A percentile compares a stretch with the other conserved stretches of the same genome.
These are phyloP conservation scores for Tephrocybe sp. DNA, from an alignment of 768 basidiomycete species.

Conservation along the genomic window DNA sequence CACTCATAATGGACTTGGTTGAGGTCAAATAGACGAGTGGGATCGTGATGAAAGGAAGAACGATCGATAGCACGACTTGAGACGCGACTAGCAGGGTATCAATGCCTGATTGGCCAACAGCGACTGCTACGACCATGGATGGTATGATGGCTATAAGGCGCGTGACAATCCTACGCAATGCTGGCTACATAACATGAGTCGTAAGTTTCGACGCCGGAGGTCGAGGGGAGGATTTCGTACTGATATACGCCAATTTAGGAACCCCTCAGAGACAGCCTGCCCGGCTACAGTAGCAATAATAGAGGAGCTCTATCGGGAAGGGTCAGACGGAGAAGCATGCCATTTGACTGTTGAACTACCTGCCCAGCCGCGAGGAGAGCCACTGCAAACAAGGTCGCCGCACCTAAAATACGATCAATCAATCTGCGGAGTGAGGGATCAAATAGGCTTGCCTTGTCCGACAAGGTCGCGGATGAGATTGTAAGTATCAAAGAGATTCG, in stretches of 20 bases:
- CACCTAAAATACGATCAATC: conserved; percentile 43
- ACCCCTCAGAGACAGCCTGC: conserved; percentile 88
- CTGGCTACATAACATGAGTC: conserved; percentile 42
- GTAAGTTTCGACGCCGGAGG: not conserved
- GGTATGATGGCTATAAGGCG: conserved; percentile 81
- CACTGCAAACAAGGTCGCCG: conserved; percentile 85
- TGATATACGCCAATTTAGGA: conserved; percentile 82
- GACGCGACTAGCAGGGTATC: conserved; percentile 78
- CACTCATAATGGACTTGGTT: conserved; percentile 69
- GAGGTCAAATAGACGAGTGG: conserved; percentile 75
- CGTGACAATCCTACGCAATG: conserved; percentile 78
- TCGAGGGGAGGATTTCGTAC: conserved; percentile 36
- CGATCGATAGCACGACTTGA: conserved; percentile 81
- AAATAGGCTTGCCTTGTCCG: conserved; percentile 51
- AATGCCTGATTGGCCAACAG: conserved; percentile 67
- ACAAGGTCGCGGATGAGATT: conserved; percentile 64
- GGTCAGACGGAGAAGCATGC: not conserved
- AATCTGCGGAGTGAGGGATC: not conserved
- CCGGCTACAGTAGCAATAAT: conserved; percentile 89
- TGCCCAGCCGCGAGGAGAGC: conserved; percentile 85
- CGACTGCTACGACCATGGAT: conserved; percentile 72
- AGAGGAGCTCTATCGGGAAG: conserved; percentile 57
- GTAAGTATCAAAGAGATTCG: conserved; percentile 84
- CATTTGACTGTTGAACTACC: conserved; percentile 23
- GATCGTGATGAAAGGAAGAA: conserved; percentile 82